These are phyloP conservation scores for Pleurozium schreberi DNA, from an alignment of 225 moss, liverwort and hornwort species.

Conservation along the genomic window DNA sequence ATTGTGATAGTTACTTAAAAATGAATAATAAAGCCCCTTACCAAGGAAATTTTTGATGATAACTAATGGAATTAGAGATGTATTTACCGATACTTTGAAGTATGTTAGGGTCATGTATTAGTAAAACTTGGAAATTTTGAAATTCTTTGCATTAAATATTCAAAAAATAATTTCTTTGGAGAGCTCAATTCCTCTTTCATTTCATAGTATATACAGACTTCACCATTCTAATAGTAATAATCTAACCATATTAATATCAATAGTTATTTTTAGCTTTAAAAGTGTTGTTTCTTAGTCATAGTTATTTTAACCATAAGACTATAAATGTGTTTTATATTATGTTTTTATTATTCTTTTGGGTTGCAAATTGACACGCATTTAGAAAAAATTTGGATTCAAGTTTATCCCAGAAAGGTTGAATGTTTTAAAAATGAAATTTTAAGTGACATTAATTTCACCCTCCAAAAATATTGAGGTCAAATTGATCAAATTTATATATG, in stretches of 20 bases:
- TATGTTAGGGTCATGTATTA: background rate
- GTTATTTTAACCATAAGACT: background rate
- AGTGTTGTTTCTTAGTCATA: background rate
- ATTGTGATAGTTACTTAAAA: background rate
- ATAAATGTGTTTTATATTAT: background rate
- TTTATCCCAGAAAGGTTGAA: background rate
- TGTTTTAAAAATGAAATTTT: background rate
- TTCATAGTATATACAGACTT: background rate
- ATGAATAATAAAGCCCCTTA: background rate
- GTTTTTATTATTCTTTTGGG: background rate
- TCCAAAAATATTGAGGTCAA: background rate
- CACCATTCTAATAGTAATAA: background rate
- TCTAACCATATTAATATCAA: background rate
- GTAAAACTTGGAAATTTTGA: background rate
- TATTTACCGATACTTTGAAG: background rate
- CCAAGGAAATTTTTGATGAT: accelerated
- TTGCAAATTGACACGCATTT: accelerated
- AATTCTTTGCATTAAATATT: accelerated
- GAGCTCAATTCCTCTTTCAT: background rate
- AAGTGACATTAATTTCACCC: background rate
- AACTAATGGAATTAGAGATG: background rate
- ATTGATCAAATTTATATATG: background rate
- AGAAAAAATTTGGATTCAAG: background rate
- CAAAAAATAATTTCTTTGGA: background rate
- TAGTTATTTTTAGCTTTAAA: background rate